A percentile compares a stretch with the other conserved stretches of the same genome.
Evolutionary conservation across 805 yeast genomes (phyloP).

Genomic region (Teunomyces tritomae): DNA sequence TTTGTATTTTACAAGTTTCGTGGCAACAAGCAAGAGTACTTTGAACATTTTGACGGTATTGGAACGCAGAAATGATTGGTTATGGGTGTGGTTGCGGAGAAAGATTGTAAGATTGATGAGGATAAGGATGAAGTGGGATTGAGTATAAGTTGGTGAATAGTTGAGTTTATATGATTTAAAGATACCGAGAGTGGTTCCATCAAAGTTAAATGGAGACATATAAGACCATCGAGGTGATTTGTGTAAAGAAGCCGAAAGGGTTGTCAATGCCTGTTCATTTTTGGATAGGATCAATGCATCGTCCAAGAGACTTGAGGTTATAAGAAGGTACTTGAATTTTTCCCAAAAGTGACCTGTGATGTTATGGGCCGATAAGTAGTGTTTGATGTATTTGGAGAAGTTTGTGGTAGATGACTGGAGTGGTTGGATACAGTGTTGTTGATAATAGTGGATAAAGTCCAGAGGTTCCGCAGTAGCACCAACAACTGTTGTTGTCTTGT

Average conservation of each 20-base stretch:
- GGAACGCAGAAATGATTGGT: not conserved
- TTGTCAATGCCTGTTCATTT: constrained; percentile 33
- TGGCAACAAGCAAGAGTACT: constrained; percentile 25
- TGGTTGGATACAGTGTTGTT: not conserved
- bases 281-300: constrained; percentile 42
- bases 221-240: not conserved
- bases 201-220: constrained; percentile 11
- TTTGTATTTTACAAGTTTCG: constrained; percentile 25
- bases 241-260: not conserved
- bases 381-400: constrained; percentile 19
- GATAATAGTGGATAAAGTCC: constrained; percentile 13
- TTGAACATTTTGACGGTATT: constrained; percentile 26
- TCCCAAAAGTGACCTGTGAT: constrained; percentile 31
- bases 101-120: constrained; percentile 26
- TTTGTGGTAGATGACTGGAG: constrained; percentile 15
- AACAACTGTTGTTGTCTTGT: not conserved
- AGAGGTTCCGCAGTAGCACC: not conserved
- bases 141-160: constrained; percentile 9
- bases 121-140: constrained; percentile 15
- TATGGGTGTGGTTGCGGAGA: constrained; percentile 21
- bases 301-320: constrained; percentile 38
- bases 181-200: constrained; percentile 20
- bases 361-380: constrained; percentile 24
- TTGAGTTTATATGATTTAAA: constrained; percentile 15
- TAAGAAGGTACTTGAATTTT: constrained; percentile 38